Evolutionary conservation across 345 rosid species (phyloP), one percentile per base, ranked within the genome.

Genomic region (Gossypium herbaceum): DNA sequence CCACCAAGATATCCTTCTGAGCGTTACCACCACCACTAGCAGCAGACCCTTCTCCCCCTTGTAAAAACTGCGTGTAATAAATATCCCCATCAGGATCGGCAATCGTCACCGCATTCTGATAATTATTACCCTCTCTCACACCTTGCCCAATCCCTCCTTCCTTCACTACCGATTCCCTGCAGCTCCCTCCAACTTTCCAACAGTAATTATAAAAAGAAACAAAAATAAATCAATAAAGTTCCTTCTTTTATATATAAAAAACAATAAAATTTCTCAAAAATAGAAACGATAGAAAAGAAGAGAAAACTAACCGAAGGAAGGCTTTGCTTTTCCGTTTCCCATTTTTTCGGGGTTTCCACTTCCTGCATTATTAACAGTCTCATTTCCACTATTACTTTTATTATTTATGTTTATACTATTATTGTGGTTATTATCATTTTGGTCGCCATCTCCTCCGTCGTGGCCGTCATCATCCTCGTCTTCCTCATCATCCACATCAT

Each of bases 81-180:
- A 84, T 59, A 22, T 89, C 90, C 55, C 89, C 85, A 62, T 90
- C 87, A 2, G 84, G 85, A 68, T 80, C 91, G 6, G 87, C 90
- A 68, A 83, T 78, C 2, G 83, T 84, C 52, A 87, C 88, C 24
- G 75, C 80, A 19, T 82, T 80, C 70, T 62, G 76, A 55, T 65
- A 83, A 74, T 9, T 69, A n/a, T 11, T 51, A 34, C 79, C 75
- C 64, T 79, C 76, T 20, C 69, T 68, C 57, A 83, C 71, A 27
- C 82, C 68, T 58, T 81, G 92, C 47, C 73, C 80, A 56, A 77
- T 68, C 57, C 76, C 79, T 17, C 85, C 82, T 71, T 85, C 90
- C 77, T 89, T 86, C 77, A 79, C 73, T 15, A 77, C 83, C 60
- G 84, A 75, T 56, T 84, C 89, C 81, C 84, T 81, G 57, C 61